phyloP scores from a whole-genome alignment of 345 rosid species.

The Citrus sinensis region DVS_A1.0 CM039169.1:27774501-27775000 shows the following conservation, averaged over 20 bases:
- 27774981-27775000: constrained; percentile 1
- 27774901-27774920: not conserved
- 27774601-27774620: constrained; percentile 24
- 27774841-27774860: not conserved
- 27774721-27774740: not conserved
- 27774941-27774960: constrained; percentile 3
- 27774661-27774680: constrained; percentile 25
- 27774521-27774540: constrained; percentile 21
- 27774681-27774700: constrained; percentile 27
- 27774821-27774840: not conserved
- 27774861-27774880: constrained; percentile 10
- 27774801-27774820: not conserved
- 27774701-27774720: constrained; percentile 5
- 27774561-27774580: constrained; percentile 10
- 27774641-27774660: constrained; percentile 22
- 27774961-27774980: constrained; percentile 16
- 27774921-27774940: not conserved
- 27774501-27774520: constrained; percentile 16
- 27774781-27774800: not conserved
- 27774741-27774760: not conserved
- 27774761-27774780: too few species aligned
- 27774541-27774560: constrained; percentile 22
- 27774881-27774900: constrained; percentile 14
- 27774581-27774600: constrained; percentile 18
- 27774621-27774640: constrained; percentile 24